phyloP scores from a whole-genome alignment of 2,329 filamentous ascomycete genomes.

The Teratosphaeria epicoccoides region DNA sequence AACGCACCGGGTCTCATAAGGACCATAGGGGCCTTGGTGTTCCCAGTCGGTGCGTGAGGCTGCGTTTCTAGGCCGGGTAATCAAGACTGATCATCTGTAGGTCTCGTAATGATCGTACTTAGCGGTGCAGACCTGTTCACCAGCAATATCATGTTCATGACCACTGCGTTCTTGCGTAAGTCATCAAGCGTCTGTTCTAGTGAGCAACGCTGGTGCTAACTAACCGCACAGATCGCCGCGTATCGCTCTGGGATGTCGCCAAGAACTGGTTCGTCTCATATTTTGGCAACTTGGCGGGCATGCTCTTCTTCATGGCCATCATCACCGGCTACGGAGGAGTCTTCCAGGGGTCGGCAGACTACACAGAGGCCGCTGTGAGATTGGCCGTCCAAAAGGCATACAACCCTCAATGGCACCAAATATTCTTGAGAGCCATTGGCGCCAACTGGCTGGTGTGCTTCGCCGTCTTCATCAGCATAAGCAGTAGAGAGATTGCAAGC shows the following conservation, averaged over 20 bases:
- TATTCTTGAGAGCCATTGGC: conserved; percentile 46
- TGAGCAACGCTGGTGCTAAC: neutral
- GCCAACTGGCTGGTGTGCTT: conserved; percentile 49
- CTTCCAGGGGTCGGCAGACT: conserved; percentile 28
- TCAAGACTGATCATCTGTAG: neutral
- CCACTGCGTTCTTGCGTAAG: conserved; percentile 30
- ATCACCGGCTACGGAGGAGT: conserved; percentile 23
- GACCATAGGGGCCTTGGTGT: conserved; percentile 24
- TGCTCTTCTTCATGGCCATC: conserved; percentile 22
- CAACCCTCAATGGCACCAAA: conserved; percentile 39
- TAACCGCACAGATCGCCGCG: conserved; percentile 24
- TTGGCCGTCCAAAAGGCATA: conserved; percentile 43
- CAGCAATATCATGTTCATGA: conserved; percentile 29
- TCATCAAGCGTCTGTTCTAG: neutral
- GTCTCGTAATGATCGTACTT: conserved; percentile 22
- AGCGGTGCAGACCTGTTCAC: conserved; percentile 27
- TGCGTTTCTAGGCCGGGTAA: neutral
- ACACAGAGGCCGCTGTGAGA: conserved; percentile 33
- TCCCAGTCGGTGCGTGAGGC: conserved; percentile 21
- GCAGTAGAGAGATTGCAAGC: conserved; percentile 40
- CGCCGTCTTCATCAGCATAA: conserved; percentile 29
- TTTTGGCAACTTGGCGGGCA: conserved; percentile 25
- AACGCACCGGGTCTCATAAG: conserved; percentile 25
- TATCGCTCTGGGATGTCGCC: conserved; percentile 17
- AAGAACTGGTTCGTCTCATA: conserved; percentile 22